A percentile compares a stretch with the other conserved stretches of the same genome.
These are phyloP conservation scores for Magnaporthales sp. DNA, from an alignment of 2,329 filamentous ascomycete species.

Conservation along the genomic window DNA sequence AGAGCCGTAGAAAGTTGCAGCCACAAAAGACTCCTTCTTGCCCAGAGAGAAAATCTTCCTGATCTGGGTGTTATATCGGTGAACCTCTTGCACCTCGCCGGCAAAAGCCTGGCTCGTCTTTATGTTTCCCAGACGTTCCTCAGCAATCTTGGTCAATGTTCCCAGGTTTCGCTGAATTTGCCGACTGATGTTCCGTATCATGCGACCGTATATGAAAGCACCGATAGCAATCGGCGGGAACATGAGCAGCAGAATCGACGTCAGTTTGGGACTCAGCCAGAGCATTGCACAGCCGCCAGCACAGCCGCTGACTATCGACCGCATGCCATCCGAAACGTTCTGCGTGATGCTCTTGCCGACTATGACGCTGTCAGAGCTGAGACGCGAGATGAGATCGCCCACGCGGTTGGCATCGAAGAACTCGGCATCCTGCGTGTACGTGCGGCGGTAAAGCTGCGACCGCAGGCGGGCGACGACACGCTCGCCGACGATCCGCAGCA, in stretches of 20 bases:
- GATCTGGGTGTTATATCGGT: slow-evolving; percentile 86
- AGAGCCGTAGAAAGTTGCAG: slow-evolving; percentile 78
- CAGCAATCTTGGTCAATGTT: slow-evolving; percentile 89
- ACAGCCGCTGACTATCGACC: slow-evolving; percentile 79
- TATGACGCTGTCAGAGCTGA: slow-evolving; percentile 94
- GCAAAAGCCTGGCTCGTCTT: slow-evolving; percentile 95
- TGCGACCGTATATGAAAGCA: slow-evolving; percentile 84
- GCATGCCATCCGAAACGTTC: slow-evolving; percentile 91
- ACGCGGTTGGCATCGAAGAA: slow-evolving; percentile 98
- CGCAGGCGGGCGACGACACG: slow-evolving; percentile 84
- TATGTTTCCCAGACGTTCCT: slow-evolving; percentile 95
- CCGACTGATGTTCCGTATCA: slow-evolving; percentile 81
- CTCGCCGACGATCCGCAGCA: slow-evolving; percentile 89
- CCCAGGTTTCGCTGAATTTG: slow-evolving; percentile 92
- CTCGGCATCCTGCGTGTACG: slow-evolving; percentile 94
- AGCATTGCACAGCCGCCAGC: slow-evolving; percentile 91
- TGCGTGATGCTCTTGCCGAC: slow-evolving; percentile 98
- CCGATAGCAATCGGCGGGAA: slow-evolving; percentile 86
- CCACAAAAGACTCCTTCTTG: slow-evolving; percentile 76
- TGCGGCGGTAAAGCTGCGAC: slow-evolving; percentile 82
- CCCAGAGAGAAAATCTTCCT: slow-evolving; percentile 87
- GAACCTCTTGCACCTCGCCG: slow-evolving; percentile 82
- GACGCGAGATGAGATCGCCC: slow-evolving; percentile 88
- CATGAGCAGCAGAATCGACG: slow-evolving; percentile 75
- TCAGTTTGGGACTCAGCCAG: slow-evolving; percentile 89